Conservation (phyloP, 495 filamentous ascomycete genomes). For the Trichodelitschia bisporula region DNA sequence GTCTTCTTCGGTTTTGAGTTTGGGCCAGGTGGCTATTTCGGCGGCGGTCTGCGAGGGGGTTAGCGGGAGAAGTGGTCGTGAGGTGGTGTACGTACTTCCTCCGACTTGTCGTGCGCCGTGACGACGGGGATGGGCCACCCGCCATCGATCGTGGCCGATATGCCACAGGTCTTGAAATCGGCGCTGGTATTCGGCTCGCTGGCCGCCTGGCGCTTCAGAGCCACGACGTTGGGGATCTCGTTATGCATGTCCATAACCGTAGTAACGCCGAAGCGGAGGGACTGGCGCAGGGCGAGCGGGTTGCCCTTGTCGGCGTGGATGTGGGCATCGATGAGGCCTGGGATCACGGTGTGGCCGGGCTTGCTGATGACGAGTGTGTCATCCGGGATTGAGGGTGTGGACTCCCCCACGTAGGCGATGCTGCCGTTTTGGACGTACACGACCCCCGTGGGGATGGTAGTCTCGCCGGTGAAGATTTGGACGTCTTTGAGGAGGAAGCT, state of each 20-base stretch:
- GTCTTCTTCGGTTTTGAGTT: conserved; percentile 9
- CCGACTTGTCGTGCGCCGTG: conserved; percentile 8
- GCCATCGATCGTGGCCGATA: conserved; percentile 14
- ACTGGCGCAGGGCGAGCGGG: conserved; percentile 12
- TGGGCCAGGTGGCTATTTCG: conserved; percentile 15
- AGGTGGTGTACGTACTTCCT: not conserved
- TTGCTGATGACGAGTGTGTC: conserved; percentile 8
- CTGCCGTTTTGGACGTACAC: conserved; percentile 12
- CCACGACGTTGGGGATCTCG: conserved; percentile 20
- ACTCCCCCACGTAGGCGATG: conserved; percentile 9
- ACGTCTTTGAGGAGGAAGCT: conserved; percentile 16
- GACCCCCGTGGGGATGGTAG: conserved; percentile 9
- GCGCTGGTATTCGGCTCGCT: conserved; percentile 11
- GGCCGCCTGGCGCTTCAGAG: conserved; percentile 20
- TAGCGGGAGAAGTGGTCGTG: not conserved
- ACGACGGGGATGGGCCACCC: conserved; percentile 17
- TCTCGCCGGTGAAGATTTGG: conserved; percentile 15
- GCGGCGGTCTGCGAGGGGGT: conserved; percentile 7
- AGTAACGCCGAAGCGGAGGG: conserved; percentile 15
- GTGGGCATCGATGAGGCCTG: conserved; percentile 16
- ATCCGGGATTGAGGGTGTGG: conserved; percentile 1
- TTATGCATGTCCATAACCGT: conserved; percentile 17
- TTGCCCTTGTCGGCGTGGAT: conserved; percentile 14
- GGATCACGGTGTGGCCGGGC: conserved; percentile 14
- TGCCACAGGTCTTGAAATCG: conserved; percentile 12